A percentile compares a stretch with the other conserved stretches of the same genome.
Evolutionary conservation across 352 stramenopile species (phyloP).

Genomic region (Pythium brachiatum): DNA sequence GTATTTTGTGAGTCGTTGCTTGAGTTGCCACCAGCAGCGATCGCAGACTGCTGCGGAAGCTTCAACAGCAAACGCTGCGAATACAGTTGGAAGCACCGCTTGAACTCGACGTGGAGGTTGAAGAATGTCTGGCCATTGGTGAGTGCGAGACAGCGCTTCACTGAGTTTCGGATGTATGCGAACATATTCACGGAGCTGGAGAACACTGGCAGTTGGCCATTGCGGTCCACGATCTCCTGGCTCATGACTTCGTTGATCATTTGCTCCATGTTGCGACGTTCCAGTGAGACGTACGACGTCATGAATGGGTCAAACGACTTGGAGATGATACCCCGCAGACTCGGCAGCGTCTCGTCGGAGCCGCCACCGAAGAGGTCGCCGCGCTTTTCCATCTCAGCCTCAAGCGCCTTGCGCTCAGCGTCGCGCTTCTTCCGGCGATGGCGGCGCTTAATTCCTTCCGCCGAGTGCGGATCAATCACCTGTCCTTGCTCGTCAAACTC

Average conservation of each 20-base stretch:
- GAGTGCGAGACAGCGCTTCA: constrained; percentile 95
- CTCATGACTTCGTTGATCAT: constrained; percentile 91
- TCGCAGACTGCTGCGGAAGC: constrained; percentile 38
- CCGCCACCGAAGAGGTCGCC: constrained; percentile 34
- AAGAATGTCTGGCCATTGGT: constrained; percentile 98
- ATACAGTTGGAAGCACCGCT: constrained; percentile 74
- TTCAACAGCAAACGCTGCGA: constrained; percentile 71
- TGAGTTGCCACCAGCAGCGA: background rate
- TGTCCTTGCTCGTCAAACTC: constrained; percentile 75
- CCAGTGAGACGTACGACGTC: constrained; percentile 95
- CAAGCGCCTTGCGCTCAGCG: constrained; percentile 57
- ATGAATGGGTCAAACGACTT: constrained; percentile 97
- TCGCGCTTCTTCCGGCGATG: constrained; percentile 75
- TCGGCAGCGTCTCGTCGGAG: constrained; percentile 51
- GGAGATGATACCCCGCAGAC: constrained; percentile 85
- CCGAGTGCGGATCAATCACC: constrained; percentile 66
- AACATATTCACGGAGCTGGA: constrained; percentile 98
- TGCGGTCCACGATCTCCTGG: constrained; percentile 93
- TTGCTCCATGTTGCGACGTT: constrained; percentile 95
- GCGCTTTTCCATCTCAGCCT: constrained; percentile 64
- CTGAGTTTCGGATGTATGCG: constrained; percentile 98
- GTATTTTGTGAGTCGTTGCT: constrained; percentile 3
- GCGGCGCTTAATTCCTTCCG: constrained; percentile 72
- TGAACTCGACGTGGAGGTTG: constrained; percentile 94
- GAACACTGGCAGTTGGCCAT: constrained; percentile 95